Conservation (phyloP, 1,284 basidiomycete genomes). For the Waitea zeae region DNA sequence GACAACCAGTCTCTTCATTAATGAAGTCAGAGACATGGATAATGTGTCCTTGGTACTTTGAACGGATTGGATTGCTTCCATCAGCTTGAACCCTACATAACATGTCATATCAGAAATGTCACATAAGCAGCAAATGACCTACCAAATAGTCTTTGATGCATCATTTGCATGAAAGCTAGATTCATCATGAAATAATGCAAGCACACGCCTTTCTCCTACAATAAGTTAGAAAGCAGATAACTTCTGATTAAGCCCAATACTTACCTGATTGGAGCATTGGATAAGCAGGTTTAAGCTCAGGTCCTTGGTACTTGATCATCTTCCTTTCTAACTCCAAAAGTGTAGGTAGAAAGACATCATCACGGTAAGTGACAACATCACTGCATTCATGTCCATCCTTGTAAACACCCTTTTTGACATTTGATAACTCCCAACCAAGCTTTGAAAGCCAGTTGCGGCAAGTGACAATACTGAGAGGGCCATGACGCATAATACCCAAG, state of each 20-base stretch:
- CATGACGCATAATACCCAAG: slow-evolving; percentile 10
- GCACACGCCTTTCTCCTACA: too few species aligned
- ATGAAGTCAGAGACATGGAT: slow-evolving; percentile 11
- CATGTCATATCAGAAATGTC: not conserved
- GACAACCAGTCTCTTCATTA: slow-evolving; percentile 5
- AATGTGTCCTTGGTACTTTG: slow-evolving; percentile 8
- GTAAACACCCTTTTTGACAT: slow-evolving; percentile 16
- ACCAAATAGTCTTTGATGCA: slow-evolving; percentile 4
- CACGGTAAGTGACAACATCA: slow-evolving; percentile 17
- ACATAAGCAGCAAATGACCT: not conserved
- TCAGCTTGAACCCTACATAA: not conserved
- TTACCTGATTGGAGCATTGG: slow-evolving; percentile 9
- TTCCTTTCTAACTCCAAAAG: slow-evolving; percentile 12
- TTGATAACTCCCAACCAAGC: slow-evolving; percentile 6
- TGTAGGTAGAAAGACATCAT: slow-evolving; percentile 14
- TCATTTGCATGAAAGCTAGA: slow-evolving; percentile 15
- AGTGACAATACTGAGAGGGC: slow-evolving; percentile 11
- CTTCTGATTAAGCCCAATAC: too few species aligned
- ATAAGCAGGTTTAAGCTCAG: not conserved
- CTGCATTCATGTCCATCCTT: slow-evolving; percentile 19
- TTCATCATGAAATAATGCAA: slow-evolving; percentile 18
- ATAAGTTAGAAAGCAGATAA: too few species aligned
- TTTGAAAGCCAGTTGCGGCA: slow-evolving; percentile 15
- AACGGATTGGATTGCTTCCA: slow-evolving; percentile 4
- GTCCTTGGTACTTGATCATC: slow-evolving; percentile 12